A percentile compares a stretch with the other conserved stretches of the same genome.
phyloP scores from a whole-genome alignment of 2,329 filamentous ascomycete species.

The Aspergillus texensis region DNA sequence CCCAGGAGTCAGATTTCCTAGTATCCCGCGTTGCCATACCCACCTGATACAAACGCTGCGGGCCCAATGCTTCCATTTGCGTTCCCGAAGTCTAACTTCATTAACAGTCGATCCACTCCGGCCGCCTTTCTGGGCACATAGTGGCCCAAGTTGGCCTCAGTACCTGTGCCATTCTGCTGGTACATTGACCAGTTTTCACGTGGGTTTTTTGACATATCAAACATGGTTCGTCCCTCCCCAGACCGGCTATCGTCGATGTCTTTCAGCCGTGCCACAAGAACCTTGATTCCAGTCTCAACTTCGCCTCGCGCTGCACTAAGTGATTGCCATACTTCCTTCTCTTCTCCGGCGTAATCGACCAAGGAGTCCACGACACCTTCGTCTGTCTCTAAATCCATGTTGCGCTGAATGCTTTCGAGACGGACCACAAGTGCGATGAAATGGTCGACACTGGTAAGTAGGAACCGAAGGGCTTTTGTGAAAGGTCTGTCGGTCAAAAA shows the following conservation, averaged over 20 bases:
- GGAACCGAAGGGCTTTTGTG: constrained; percentile 40
- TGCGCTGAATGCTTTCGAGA: constrained; percentile 74
- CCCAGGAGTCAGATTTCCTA: neutral
- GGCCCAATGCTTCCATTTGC: constrained; percentile 23
- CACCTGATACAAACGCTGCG: neutral
- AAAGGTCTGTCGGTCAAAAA: constrained; percentile 47
- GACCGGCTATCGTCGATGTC: constrained; percentile 63
- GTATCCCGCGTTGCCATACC: neutral
- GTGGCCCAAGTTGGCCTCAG: constrained; percentile 25
- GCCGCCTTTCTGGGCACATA: constrained; percentile 75
- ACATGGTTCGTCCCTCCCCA: constrained; percentile 39
- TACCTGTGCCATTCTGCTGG: constrained; percentile 25
- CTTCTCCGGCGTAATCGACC: constrained; percentile 71
- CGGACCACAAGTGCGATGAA: constrained; percentile 76
- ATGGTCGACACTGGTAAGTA: constrained; percentile 67
- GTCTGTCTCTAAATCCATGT: constrained; percentile 78
- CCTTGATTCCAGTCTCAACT: constrained; percentile 69
- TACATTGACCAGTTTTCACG: constrained; percentile 30
- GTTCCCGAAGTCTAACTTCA: constrained; percentile 76
- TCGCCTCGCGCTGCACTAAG: constrained; percentile 65
- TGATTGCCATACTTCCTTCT: constrained; percentile 66
- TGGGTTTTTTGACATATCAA: constrained; percentile 33
- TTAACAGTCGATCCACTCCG: constrained; percentile 80
- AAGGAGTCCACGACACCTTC: constrained; percentile 79
- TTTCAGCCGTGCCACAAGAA: constrained; percentile 58